Conservation (phyloP, 1,139 yeast genomes). For the Candida sojae region DNA sequence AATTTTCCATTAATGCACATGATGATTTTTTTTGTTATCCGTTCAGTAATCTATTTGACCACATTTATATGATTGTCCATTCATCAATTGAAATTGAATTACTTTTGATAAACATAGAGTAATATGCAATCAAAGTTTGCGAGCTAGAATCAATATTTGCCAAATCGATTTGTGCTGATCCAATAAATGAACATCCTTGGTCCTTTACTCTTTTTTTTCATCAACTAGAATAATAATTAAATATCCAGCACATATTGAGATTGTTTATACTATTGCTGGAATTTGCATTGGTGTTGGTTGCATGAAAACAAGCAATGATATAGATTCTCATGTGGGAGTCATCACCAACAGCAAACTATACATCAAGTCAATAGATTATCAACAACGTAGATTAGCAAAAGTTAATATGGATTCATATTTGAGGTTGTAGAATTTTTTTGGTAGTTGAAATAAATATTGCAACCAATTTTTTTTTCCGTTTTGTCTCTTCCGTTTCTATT, state of each 20-base stretch:
- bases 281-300: too few relatives aligned
- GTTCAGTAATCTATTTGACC: background rate
- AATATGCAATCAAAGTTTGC: background rate
- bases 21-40: background rate
- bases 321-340: too few relatives aligned
- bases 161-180: background rate
- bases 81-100: background rate
- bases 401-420: background rate
- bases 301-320: too few relatives aligned
- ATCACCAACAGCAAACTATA: background rate
- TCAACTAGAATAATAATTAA: background rate
- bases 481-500: too few relatives aligned
- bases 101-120: background rate
- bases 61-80: background rate
- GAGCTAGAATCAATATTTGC: background rate
- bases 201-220: too few relatives aligned
- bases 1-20: background rate
- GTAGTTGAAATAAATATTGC: background rate
- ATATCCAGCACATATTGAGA: background rate
- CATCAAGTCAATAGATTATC: background rate
- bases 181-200: background rate
- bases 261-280: background rate
- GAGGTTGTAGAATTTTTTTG: background rate
- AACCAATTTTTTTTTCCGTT: background rate
- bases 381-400: slow-evolving; percentile 1